Conservation (phyloP, 305 asterid species). For the Stenogyne calaminthoides region DNA sequence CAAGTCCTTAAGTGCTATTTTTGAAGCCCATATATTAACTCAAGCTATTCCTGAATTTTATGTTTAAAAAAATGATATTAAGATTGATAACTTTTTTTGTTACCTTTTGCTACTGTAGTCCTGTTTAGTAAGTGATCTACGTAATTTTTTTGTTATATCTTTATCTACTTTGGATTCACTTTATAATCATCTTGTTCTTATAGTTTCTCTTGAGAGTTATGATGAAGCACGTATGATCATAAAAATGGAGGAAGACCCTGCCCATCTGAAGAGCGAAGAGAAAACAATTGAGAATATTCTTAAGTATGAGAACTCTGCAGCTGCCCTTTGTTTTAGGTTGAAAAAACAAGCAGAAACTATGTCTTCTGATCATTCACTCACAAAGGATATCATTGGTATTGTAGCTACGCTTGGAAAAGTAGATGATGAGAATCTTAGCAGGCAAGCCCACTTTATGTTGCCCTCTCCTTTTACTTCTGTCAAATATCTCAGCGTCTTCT, state of each 20-base stretch:
- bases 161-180: constrained; percentile 20
- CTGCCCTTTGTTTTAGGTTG: constrained; percentile 52
- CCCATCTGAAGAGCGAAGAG: constrained; percentile 38
- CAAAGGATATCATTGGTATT: constrained; percentile 66
- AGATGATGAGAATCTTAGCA: constrained; percentile 65
- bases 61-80: constrained; percentile 11
- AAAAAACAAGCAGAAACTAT: constrained; percentile 42
- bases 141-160: not conserved
- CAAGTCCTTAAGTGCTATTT: not conserved
- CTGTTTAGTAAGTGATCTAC: not conserved
- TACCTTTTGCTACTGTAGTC: constrained; percentile 6
- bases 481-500: constrained; percentile 13
- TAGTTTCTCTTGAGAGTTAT: constrained; percentile 57
- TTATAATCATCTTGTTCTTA: constrained; percentile 31
- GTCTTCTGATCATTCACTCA: constrained; percentile 40
- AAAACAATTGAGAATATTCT: constrained; percentile 48
- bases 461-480: constrained; percentile 10
- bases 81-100: constrained; percentile 1
- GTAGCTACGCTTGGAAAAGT: constrained; percentile 77
- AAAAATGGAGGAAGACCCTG: constrained; percentile 32
- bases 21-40: not conserved
- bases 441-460: constrained; percentile 46
- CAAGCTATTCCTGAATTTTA: constrained; percentile 7
- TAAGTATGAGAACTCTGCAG: constrained; percentile 59
- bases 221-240: constrained; percentile 31